These are phyloP conservation scores for Dictyostelium firmibasis DNA, from an alignment of 78 protist species.

Conservation along the genomic window DNA sequence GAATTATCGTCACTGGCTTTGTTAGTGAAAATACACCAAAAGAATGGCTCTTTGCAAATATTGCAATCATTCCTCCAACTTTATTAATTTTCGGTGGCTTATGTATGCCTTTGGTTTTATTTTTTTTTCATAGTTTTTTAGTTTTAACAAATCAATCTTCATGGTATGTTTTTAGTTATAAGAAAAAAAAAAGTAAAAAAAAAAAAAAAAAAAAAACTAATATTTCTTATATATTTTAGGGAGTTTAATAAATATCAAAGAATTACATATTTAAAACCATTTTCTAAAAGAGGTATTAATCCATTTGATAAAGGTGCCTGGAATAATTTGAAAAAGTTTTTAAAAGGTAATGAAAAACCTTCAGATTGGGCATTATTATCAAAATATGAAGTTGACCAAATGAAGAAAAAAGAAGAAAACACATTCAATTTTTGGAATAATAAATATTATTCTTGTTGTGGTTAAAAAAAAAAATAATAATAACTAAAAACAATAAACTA, in stretches of 20 bases:
- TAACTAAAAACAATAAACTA: background rate
- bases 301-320: constrained; percentile 58
- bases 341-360: background rate
- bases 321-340: constrained; percentile 1
- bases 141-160: constrained; percentile 53
- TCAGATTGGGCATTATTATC: constrained; percentile 31
- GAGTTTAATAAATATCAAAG: constrained; percentile 23
- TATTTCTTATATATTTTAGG: background rate
- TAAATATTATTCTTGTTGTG: constrained; percentile 71
- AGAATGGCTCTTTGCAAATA: constrained; percentile 43
- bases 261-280: constrained; percentile 25
- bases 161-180: constrained; percentile 2
- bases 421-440: constrained; percentile 56
- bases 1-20: constrained; percentile 33
- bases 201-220: background rate
- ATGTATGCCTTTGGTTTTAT: constrained; percentile 44
- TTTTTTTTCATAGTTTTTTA: constrained; percentile 19
- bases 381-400: background rate
- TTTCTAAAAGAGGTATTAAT: background rate
- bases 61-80: constrained; percentile 25
- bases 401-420: constrained; percentile 13
- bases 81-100: constrained; percentile 21
- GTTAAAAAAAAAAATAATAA: background rate
- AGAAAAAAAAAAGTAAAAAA: background rate
- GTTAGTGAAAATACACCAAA: background rate